Conservation (phyloP, 2,329 filamentous ascomycete genomes). For the Curvularia sp. region DNA sequence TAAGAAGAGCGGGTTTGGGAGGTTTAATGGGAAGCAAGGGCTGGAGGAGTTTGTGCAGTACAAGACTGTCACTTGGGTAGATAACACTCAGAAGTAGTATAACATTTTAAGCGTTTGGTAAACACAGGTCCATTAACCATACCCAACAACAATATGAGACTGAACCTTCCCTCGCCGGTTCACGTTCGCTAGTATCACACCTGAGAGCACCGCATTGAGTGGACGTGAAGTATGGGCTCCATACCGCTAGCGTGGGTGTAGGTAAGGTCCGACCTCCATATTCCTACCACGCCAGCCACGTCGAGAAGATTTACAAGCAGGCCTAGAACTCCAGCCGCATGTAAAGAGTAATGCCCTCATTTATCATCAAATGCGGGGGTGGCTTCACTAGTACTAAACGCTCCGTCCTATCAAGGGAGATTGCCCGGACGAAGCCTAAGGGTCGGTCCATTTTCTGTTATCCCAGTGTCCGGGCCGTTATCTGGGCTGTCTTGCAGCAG, state of each 20-base stretch:
- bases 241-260: background rate
- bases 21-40: slow-evolving; percentile 11
- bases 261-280: background rate
- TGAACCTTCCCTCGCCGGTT: background rate
- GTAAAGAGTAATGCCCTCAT: background rate
- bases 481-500: no score
- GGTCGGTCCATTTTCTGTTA: background rate
- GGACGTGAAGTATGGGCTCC: background rate
- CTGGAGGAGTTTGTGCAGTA: slow-evolving; percentile 1
- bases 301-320: background rate
- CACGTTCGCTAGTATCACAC: background rate
- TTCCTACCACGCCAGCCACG: background rate
- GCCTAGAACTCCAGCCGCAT: background rate
- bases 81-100: slow-evolving; percentile 1
- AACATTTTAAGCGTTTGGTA: background rate
- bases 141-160: background rate
- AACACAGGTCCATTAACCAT: background rate
- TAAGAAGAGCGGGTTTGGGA: slow-evolving; percentile 25
- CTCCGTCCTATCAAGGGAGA: background rate
- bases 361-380: slow-evolving; percentile 1
- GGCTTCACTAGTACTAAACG: background rate
- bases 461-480: background rate
- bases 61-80: slow-evolving; percentile 1
- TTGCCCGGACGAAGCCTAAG: background rate
- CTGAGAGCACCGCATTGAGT: background rate